These are phyloP conservation scores for Claviceps arundinis DNA, from an alignment of 2,329 filamentous ascomycete species.

Conservation along the genomic window DNA sequence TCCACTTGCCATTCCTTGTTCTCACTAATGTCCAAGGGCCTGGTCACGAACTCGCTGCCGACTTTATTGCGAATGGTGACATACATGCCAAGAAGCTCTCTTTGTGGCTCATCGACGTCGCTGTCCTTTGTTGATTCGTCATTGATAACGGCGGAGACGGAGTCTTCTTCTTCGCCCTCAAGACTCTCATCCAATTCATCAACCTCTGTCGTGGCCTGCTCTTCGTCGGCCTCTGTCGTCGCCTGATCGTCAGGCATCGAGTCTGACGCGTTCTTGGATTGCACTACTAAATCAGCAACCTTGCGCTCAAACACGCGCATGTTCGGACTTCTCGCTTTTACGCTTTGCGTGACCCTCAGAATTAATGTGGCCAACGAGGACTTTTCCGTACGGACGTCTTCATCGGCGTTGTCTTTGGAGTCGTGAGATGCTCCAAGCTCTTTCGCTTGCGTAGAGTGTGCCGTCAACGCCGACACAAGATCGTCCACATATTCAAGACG, in stretches of 20 bases:
- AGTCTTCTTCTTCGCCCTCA: not conserved
- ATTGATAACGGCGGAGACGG: not conserved
- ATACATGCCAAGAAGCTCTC: slow-evolving; percentile 51
- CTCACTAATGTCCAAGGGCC: slow-evolving; percentile 36
- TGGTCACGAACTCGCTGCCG: slow-evolving; percentile 47
- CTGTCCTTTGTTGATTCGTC: not conserved
- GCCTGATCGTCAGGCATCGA: not conserved
- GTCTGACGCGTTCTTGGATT: slow-evolving; percentile 14
- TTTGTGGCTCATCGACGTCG: not conserved
- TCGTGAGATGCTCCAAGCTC: slow-evolving; percentile 9
- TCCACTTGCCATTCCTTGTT: slow-evolving; percentile 55
- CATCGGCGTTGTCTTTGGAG: slow-evolving; percentile 8
- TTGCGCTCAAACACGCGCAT: slow-evolving; percentile 38
- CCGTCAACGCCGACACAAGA: slow-evolving; percentile 35
- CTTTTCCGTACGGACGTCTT: slow-evolving; percentile 5
- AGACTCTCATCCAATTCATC: not conserved
- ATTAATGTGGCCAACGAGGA: slow-evolving; percentile 35
- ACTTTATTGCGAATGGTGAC: slow-evolving; percentile 61
- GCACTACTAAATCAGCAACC: slow-evolving; percentile 33
- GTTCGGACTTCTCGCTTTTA: slow-evolving; percentile 27
- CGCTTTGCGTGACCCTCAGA: slow-evolving; percentile 33
- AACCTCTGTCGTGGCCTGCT: not conserved
- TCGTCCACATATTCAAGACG: slow-evolving; percentile 34
- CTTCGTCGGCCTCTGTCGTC: not conserved
- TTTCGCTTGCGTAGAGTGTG: slow-evolving; percentile 15